Base-by-base conservation (phyloP, 306 rosid genomes). In the Bauhinia variegata region DNA sequence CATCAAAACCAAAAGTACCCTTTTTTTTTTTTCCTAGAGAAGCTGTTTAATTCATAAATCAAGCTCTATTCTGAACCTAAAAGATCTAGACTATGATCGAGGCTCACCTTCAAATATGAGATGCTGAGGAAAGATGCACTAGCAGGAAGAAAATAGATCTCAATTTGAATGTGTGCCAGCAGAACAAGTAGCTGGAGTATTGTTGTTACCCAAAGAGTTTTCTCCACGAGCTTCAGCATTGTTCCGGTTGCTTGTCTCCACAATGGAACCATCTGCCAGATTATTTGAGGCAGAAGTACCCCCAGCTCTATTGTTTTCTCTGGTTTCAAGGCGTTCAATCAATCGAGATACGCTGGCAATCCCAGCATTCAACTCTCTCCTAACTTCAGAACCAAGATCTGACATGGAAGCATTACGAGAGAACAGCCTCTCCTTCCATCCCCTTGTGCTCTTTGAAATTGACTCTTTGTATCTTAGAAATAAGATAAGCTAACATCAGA, bases 381-480 rank as follows among this genome's bases (percentile, higher is more conserved):
- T 79, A 43, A 67, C 87, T 36, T 88, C 83, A 38, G 95, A 54
- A 60, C 84, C 81, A 52, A 79, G 37, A 54, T 80, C 89, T 1
- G 97, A 63, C 86, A 90, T 73, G 60, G 96, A 80, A 73, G 82
- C 38, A 76, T 48, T 75, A 50, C 88, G 92, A 63, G 82, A 83
- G 78, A 95, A 88, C 59, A 95, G 71, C 80, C 79, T 84, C 70
- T 95, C 95, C 79, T 64, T 90, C 96, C 97, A 90, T 54, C 92
- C 96, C 85, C 82, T 83, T 13, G 96, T 75, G 12, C 91, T 84
- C 78, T 85, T 95, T 53, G 99, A 85, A 70, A 95, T 65, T 4
- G 96, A 86, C 63, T 95, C 99, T 74, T 86, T 90, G 82, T 95
- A 95, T 80, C 99, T 93, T 8, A 44, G 34, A 47, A 37, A 76